Base-by-base conservation (phyloP, 164 flowering plant genomes). In the Akebia trifoliata region DNA sequence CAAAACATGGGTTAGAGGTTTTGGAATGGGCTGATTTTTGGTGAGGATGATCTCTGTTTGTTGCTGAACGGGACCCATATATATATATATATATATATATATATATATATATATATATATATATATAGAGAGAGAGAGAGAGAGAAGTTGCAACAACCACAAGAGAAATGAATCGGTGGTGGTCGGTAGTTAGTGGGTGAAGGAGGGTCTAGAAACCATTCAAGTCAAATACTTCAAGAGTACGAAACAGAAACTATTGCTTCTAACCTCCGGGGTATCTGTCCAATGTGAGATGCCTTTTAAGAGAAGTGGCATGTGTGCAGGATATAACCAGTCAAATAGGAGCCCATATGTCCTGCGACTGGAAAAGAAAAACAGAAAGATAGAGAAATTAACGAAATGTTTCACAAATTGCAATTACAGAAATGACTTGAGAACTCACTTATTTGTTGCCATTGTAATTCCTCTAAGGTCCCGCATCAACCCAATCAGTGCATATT, bases 301-400 rank as follows among this genome's bases (percentile, higher is more conserved):
- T 61, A 94, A 74, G 51, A 94, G 81, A 71, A 94, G 80, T 31
- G 97, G 87, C 87, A 87, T 80, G 65, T 83, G 96, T 47, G 92
- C 77, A 30, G 99, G 99, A 80, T 94, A 94, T 40, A 94, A 53
- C 99, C 99, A 94, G 74, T 94, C 99, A 81, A 94, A 94, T 34
- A 94, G 75, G 43, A 90, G 75, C 20, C 95, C 93, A 66, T 81
- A 94, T n/a, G 90, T 87, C 67, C 93, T 75, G 28, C 97, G 96
- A 65, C 99, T 94, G 83, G 45, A 69, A 62, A 50, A 61, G 29
- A 49, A 30, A 50, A n/a, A 54, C n/a, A 26, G 45, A 39, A 30
- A 8, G 2, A 53, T 12, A 42, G 4, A n/a, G 7, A 17, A 59
- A 29, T 28, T 8, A 44, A 43, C 24, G 14, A 32, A 40, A 14